Evolutionary conservation across 371 early-diverging fungal species (phyloP), one percentile per base, ranked within the genome.

Genomic region (Mortierella sp.): DNA sequence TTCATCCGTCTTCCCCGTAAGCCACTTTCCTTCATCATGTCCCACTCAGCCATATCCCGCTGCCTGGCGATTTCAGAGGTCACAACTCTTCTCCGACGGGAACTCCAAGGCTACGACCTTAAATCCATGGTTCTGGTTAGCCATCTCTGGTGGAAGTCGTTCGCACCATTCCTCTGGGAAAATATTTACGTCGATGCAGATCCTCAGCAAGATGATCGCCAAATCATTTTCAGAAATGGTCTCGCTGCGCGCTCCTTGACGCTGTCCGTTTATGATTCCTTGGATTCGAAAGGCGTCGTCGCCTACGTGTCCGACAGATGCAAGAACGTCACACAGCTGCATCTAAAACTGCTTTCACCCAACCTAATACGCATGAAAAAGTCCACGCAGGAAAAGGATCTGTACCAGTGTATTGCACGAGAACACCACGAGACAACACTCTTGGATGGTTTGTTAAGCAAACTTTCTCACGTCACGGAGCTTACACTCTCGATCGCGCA

Each of bases 111-210:
- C 5, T 0, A 11, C 27, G 54, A 70, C 21, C 70, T 70, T 49
- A 70, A 70, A 43, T 32, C 48, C 23, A 57, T 57, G 31, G 63
- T 62, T 19, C 59, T 37, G 11, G 63, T 62, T 14, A 44, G 43
- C 23, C 48, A 27, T 15, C 51, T 44, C 5, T 70, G 70, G 70
- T 69, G 70, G 70, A 34, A 41, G 17, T 14, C 61, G 5, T 61
- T 69, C 32, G 70, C 52, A 0, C 70, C 70, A 4, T 69, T 55
- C 28, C 53, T 69, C 7, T 69, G 71, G 71, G 71, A 70, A 27
- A 64, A 46, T n/a, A 46, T 70, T 12, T 64, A 54, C 17, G 60
- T 70, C 30, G 71, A 70, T 27, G 34, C 62, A 2, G 31, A 64
- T 39, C 63, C 50, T 0, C 37, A 44, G 8, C 32, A 70, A 14